These are phyloP conservation scores for Russula vinacea DNA, from an alignment of 768 basidiomycete species.

Conservation along the genomic window DNA sequence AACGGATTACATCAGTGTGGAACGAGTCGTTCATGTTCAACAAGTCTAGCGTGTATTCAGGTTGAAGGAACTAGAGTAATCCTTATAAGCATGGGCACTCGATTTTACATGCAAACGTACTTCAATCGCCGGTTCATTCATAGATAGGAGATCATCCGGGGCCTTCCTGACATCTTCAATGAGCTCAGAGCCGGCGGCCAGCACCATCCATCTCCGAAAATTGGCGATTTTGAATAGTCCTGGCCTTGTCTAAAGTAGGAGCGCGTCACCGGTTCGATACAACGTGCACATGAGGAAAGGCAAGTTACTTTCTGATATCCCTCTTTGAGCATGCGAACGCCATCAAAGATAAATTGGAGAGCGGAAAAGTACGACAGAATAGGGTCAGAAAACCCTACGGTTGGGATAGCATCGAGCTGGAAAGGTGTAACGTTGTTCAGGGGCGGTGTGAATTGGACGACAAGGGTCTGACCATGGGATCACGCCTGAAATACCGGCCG, in stretches of 20 bases:
- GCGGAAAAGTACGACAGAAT: not conserved
- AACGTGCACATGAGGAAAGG: not conserved
- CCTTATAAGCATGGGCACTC: not conserved
- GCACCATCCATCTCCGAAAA: not conserved
- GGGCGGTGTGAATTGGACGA: no score
- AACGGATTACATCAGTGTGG: not conserved
- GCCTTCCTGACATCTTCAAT: not conserved
- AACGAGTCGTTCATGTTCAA: not conserved
- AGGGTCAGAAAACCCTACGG: not conserved
- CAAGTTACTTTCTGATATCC: not conserved
- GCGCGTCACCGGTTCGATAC: not conserved
- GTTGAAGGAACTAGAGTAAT: not conserved
- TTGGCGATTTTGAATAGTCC: not conserved
- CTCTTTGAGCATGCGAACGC: not conserved
- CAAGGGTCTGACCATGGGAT: no score
- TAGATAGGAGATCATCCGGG: not conserved
- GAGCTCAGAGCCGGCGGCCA: not conserved
- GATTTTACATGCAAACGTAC: not conserved
- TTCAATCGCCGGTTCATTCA: not conserved
- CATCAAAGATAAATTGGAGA: not conserved
- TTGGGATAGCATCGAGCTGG: not conserved
- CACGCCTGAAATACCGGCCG: no score
- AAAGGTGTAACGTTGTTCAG: not conserved
- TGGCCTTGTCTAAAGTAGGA: not conserved
- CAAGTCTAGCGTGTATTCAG: not conserved